Evolutionary conservation across 2,329 filamentous ascomycete species (phyloP), one percentile per base, ranked within the genome.

Genomic region (Pestalotiopsis fici): DNA sequence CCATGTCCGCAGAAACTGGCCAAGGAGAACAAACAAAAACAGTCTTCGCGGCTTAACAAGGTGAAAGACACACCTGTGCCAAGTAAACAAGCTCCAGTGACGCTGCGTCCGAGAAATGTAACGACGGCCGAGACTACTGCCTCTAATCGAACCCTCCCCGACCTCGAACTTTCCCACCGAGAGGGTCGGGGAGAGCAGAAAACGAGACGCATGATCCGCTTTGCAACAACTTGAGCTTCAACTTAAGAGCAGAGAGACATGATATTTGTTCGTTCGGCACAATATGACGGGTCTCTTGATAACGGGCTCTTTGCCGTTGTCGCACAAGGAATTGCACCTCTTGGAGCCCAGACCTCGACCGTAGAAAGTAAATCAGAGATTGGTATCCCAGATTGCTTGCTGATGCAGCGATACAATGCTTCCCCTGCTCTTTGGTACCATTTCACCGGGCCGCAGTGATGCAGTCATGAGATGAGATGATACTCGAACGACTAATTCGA

Each of bases 21-120:
- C 43, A 21, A 21, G 43, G 43, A 50, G 18, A 50, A 50, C 18
- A n/a, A 50, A 50, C 18, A 18, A 50, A 50, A 50, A 21, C 18
- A n/a, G 43, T 50, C 43, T 21, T 50, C 43, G 21, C 43, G 43
- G 43, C 43, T 50, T n/a, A 47, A 27, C 25, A 35, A 55, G 21
- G 31, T 28, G 59, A 27, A 21, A 62, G 39, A 47, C 59, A 64
- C 27, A 50, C 43, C 43, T 50, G 61, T 55, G 15, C 47, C 61
- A 28, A 55, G 63, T 65, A 65, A 39, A 65, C 23, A 65, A 65
- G 62, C 55, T 65, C 27, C 59, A 28, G 43, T 67, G 11, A 27
- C 47, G 60, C 61, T 65, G 28, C 55, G 54, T 65, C 65, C 62
- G 66, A 67, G 43, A 47, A 39, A 67, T 65, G 66, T 67, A 67